Evolutionary conservation across 257 asterid species (phyloP).

Genomic region (Ballota nigra): DNA sequence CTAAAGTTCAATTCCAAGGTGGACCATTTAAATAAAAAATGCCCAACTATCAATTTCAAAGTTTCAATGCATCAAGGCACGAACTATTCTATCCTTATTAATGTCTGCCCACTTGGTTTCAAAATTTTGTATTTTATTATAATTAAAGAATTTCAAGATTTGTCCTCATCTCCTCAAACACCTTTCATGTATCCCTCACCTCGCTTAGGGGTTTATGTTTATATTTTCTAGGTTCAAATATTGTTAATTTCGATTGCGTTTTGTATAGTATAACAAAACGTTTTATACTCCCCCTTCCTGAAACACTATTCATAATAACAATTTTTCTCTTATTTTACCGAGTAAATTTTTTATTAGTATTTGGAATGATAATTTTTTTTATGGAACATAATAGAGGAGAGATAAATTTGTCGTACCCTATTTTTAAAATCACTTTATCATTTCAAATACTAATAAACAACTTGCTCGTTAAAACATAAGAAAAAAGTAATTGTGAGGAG

Average conservation of each 20-base stretch:
- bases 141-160: slow-evolving; percentile 30
- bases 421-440: too few relatives aligned
- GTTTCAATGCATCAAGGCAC: slow-evolving; percentile 50
- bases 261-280: background rate
- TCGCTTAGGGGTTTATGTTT: background rate
- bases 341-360: too few relatives aligned
- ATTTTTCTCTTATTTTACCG: too few relatives aligned
- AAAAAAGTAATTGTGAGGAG: too few relatives aligned
- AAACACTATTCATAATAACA: too few relatives aligned
- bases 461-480: too few relatives aligned
- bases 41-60: slow-evolving; percentile 17
- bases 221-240: background rate
- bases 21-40: slow-evolving; percentile 29
- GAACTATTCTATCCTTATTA: slow-evolving; percentile 41
- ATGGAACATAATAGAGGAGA: too few relatives aligned
- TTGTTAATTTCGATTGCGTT: background rate
- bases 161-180: slow-evolving; percentile 30
- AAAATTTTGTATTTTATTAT: slow-evolving; percentile 13
- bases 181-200: slow-evolving; percentile 14
- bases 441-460: too few relatives aligned
- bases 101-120: slow-evolving; percentile 39
- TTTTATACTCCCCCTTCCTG: too few relatives aligned
- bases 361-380: too few relatives aligned
- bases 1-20: slow-evolving; percentile 36
- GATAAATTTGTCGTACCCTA: too few relatives aligned